Evolutionary conservation across 805 yeast species (phyloP).

Genomic region (Kodamaea restingae): DNA sequence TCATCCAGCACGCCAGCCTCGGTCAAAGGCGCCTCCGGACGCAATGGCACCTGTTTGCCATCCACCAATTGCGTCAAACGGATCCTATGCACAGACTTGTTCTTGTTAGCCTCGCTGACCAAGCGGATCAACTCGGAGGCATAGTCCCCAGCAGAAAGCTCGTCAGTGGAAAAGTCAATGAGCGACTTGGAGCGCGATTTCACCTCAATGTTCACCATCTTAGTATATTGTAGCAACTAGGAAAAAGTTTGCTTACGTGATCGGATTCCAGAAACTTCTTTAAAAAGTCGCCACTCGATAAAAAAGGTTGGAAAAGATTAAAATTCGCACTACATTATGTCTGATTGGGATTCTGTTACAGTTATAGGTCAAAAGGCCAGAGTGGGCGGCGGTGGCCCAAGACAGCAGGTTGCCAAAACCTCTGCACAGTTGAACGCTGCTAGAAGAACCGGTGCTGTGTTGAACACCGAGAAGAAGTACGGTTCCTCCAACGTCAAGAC

Average conservation of each 20-base stretch:
- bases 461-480: conserved; percentile 92
- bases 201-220: conserved; percentile 47
- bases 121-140: conserved; percentile 41
- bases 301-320: too few relatives aligned
- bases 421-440: conserved; percentile 84
- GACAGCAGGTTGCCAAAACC: conserved; percentile 77
- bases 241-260: too few relatives aligned
- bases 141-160: conserved; percentile 21
- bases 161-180: conserved; percentile 45
- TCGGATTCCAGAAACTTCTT: conserved; percentile 4
- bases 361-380: conserved; percentile 86
- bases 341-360: conserved; percentile 92
- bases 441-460: conserved; percentile 83
- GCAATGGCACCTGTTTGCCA: conserved; percentile 41
- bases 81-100: conserved; percentile 24
- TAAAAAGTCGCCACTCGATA: not conserved
- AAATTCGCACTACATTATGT: conserved; percentile 22
- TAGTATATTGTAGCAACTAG: too few relatives aligned
- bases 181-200: conserved; percentile 59
- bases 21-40: conserved; percentile 40
- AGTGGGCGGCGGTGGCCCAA: conserved; percentile 85
- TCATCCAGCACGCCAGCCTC: conserved; percentile 42
- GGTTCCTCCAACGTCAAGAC: conserved; percentile 54
- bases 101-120: conserved; percentile 42
- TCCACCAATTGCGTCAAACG: conserved; percentile 46